A percentile compares a stretch with the other conserved stretches of the same genome.
phyloP scores from a whole-genome alignment of 2,329 filamentous ascomycete genomes.

The Stachybotrys chlorohalonatus region DNA sequence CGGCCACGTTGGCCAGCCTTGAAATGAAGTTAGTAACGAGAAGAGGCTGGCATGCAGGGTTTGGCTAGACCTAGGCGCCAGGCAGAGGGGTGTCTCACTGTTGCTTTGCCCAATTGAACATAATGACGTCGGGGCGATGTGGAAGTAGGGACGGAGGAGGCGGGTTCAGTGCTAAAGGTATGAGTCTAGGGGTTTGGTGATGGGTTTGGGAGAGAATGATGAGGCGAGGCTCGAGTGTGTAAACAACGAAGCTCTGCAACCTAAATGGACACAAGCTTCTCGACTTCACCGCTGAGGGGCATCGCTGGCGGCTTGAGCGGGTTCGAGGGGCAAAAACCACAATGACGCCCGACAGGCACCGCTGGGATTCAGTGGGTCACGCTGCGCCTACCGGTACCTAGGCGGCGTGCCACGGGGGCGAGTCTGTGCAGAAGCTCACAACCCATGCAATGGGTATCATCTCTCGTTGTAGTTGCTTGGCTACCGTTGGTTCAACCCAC shows the following conservation, averaged over 20 bases:
- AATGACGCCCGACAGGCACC: neutral
- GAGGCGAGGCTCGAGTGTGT: neutral
- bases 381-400: no score
- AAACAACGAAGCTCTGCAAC: neutral
- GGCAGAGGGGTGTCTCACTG: conserved; percentile 47
- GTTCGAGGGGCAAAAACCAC: neutral
- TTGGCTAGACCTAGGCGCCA: conserved; percentile 2
- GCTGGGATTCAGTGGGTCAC: neutral
- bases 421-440: no score
- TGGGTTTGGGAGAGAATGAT: neutral
- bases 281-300: conserved; percentile 6
- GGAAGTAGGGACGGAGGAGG: neutral
- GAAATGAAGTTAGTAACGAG: conserved; percentile 2
- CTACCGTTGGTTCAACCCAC: no score
- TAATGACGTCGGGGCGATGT: conserved; percentile 29
- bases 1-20: conserved; percentile 71
- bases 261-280: neutral
- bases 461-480: no score
- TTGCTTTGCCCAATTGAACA: conserved; percentile 94
- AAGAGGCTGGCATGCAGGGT: conserved; percentile 4
- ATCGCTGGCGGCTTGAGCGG: neutral
- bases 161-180: neutral
- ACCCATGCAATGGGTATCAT: no score
- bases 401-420: no score
- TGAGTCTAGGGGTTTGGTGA: neutral